Percentiles rank a stretch among this genome's conserved stretches.
Conservation (phyloP, 768 basidiomycete genomes). For the Auricularia cornea region DNA sequence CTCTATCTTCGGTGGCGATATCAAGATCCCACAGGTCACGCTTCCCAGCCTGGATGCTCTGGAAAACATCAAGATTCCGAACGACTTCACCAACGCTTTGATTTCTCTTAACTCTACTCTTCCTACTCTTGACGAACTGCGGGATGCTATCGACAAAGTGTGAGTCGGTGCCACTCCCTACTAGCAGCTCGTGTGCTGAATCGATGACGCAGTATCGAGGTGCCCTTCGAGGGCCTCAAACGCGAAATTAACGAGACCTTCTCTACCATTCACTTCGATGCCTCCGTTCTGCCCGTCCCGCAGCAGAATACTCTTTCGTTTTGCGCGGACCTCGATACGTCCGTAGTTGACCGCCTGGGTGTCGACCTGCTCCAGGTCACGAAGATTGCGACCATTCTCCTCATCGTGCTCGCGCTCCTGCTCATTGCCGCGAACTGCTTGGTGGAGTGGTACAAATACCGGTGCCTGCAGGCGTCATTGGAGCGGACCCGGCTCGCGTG, state of each 20-base stretch:
- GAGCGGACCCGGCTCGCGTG: conserved; percentile 69
- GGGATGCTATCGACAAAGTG: conserved; percentile 58
- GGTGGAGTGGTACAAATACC: conserved; percentile 88
- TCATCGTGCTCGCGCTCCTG: conserved; percentile 63
- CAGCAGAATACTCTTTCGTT: conserved; percentile 58
- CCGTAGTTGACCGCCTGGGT: conserved; percentile 79
- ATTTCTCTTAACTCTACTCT: conserved; percentile 71
- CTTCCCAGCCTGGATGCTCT: conserved; percentile 69
- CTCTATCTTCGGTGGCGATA: conserved; percentile 48
- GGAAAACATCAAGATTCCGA: conserved; percentile 71
- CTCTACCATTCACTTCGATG: conserved; percentile 58
- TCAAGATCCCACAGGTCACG: conserved; percentile 60
- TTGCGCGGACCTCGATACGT: conserved; percentile 71
- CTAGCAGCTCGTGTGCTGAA: conserved; percentile 2
- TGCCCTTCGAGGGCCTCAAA: conserved; percentile 83
- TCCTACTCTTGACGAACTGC: conserved; percentile 69
- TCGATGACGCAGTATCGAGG: conserved; percentile 49
- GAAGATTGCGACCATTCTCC: conserved; percentile 68
- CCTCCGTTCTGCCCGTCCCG: conserved; percentile 70
- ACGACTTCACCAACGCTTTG: conserved; percentile 64
- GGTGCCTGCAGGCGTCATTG: conserved; percentile 55
- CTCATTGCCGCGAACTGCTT: conserved; percentile 66
- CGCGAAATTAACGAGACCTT: conserved; percentile 86
- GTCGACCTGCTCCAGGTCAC: conserved; percentile 69
- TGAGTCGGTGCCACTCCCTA: conserved; percentile 30